Base-by-base conservation (phyloP, 805 yeast species). In the Pichia phayaonensis region DNA sequence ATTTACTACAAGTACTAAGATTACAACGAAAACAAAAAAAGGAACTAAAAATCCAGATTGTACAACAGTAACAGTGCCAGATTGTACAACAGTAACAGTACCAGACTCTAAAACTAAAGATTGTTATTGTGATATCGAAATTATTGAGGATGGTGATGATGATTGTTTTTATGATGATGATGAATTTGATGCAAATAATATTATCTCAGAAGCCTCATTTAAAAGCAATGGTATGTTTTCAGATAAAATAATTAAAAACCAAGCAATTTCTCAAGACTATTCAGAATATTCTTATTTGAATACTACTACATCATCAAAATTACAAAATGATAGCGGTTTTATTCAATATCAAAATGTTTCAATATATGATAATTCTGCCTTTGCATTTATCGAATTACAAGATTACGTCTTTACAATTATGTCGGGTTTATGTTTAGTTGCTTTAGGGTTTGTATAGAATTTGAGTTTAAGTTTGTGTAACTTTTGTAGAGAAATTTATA, bases 101-200 rank as follows among this genome's bases (percentile, higher is more conserved):
- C 34, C 34, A 29, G 13, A n/a, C n/a, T 10, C 29, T 31, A 15
- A 31, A 15, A 5, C n/a, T 34, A 20, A 34, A 8, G 46, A 38
- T n/a, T 40, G 42, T 45, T 42, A 45, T n/a, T 40, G 42, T 45
- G 43, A 45, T 23, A 36, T 38, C 20, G 38, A 34, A 34, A 34
- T 34, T 34, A n/a, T 34, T 22, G 42, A 31, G 10, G 26, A 29
- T 26, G 18, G n/a, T 24, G 44, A 45, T 38, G 44, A 40, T 8
- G 38, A 45, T 16, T 29, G 27, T 27, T 24, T 23, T 8, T 8
- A 11, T 6, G 24, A 23, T 41, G 39, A 42, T 23, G 16, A 20
- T 41, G 43, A 26, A 6, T 22, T 15, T 11, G 22, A 42, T 42
- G 8, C 15, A 2, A 12, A 24, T n/a, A 11, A n/a, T n/a, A 4